Percentiles rank a stretch among this genome's conserved stretches.
Evolutionary conservation across 2,329 filamentous ascomycete genomes (phyloP).

Genomic region (Xylaria sp.): DNA sequence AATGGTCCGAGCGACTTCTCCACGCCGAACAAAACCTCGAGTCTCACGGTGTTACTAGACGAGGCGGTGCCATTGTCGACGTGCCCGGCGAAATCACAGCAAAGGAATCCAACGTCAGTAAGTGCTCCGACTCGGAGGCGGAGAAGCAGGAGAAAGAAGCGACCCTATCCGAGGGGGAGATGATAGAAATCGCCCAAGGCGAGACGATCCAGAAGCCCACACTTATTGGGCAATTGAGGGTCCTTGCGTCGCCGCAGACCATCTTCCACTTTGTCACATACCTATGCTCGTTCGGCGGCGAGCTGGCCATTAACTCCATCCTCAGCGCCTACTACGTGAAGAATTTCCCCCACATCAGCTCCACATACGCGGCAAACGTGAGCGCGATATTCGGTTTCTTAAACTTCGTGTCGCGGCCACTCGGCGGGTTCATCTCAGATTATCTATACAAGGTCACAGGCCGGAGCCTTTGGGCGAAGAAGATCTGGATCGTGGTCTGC

Average conservation of each 20-base stretch:
- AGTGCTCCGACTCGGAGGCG: constrained; percentile 56
- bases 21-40: constrained; percentile 64
- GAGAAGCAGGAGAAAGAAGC: constrained; percentile 60
- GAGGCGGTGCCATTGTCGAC: constrained; percentile 58
- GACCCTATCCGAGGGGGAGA: constrained; percentile 60
- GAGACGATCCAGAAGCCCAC: constrained; percentile 68
- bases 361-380: constrained; percentile 68
- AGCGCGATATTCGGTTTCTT: constrained; percentile 81
- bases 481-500: constrained; percentile 69
- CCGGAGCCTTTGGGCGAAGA: constrained; percentile 56
- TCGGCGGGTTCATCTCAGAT: constrained; percentile 69
- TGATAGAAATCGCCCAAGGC: constrained; percentile 63
- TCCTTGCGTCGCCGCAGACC: constrained; percentile 65
- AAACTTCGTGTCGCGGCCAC: constrained; percentile 73
- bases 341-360: constrained; percentile 67
- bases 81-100: constrained; percentile 62
- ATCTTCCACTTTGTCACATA: constrained; percentile 67
- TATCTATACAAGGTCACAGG: constrained; percentile 56
- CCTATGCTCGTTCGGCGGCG: constrained; percentile 70
- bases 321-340: constrained; percentile 68
- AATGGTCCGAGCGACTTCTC: constrained; percentile 78
- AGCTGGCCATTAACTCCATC: constrained; percentile 70
- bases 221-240: constrained; percentile 56
- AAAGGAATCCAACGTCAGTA: constrained; percentile 52
- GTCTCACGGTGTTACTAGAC: constrained; percentile 53